Evolutionary conservation across 371 early-diverging fungal genomes (phyloP).

Genomic region (Coemansia sp.): DNA sequence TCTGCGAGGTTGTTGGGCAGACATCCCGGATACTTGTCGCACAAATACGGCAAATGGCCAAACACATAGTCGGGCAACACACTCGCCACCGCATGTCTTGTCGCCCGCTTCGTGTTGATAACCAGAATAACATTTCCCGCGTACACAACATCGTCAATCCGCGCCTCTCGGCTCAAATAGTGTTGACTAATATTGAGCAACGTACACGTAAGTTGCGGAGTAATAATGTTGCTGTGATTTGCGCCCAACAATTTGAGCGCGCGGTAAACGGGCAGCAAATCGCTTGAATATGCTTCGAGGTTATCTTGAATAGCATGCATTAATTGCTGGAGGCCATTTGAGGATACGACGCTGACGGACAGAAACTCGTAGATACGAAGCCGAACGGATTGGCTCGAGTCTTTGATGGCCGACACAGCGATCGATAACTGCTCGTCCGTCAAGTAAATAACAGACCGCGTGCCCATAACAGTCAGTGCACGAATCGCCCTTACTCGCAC

Average conservation of each 20-base stretch:
- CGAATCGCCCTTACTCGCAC: constrained; percentile 80
- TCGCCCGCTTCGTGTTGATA: constrained; percentile 62
- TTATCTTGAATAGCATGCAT: constrained; percentile 59
- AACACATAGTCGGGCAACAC: constrained; percentile 68
- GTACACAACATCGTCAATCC: constrained; percentile 64
- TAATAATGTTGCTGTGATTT: constrained; percentile 60
- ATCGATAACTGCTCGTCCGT: constrained; percentile 76
- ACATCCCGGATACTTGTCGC: constrained; percentile 60
- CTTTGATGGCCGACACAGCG: constrained; percentile 73
- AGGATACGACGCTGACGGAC: constrained; percentile 17
- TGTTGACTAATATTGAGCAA: constrained; percentile 65
- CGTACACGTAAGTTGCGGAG: constrained; percentile 56
- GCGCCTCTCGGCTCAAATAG: constrained; percentile 67
- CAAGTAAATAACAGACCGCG: constrained; percentile 57
- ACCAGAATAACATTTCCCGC: constrained; percentile 68
- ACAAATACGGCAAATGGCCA: constrained; percentile 69
- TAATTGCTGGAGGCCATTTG: constrained; percentile 41
- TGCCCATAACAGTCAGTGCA: constrained; percentile 71
- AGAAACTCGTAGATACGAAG: constrained; percentile 61
- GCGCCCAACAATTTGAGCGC: constrained; percentile 65
- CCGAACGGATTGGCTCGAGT: constrained; percentile 65
- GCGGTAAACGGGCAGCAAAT: constrained; percentile 64
- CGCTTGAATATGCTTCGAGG: constrained; percentile 65
- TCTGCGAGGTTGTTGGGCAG: constrained; percentile 32
- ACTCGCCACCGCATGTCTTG: constrained; percentile 52